Evolutionary conservation across 176 grass and related monocot species (phyloP).

Genomic region (Zizania latifolia): DNA sequence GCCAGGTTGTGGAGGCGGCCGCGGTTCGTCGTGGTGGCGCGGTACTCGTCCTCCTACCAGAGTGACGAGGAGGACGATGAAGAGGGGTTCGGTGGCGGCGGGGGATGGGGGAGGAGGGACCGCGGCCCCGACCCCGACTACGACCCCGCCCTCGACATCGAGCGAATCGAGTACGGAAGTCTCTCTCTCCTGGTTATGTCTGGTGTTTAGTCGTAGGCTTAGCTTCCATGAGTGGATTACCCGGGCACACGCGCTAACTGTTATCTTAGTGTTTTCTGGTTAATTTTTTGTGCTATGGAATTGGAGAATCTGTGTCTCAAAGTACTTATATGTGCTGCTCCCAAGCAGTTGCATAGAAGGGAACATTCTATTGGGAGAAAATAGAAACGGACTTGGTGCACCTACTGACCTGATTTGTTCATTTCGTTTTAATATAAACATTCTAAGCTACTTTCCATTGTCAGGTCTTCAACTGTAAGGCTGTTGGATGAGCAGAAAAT

Average conservation of each 20-base stretch:
- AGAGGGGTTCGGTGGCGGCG: slow-evolving; percentile 24
- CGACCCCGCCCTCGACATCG: slow-evolving; percentile 80
- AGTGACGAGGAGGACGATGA: slow-evolving; percentile 18
- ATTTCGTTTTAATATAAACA: not conserved
- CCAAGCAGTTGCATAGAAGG: not conserved
- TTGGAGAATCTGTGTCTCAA: not conserved
- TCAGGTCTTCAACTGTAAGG: slow-evolving; percentile 80
- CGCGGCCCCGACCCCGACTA: slow-evolving; percentile 44
- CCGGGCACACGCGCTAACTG: too few species aligned
- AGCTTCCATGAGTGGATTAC: too few species aligned
- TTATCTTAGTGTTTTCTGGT: too few species aligned
- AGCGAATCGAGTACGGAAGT: slow-evolving; percentile 50
- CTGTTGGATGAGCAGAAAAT: slow-evolving; percentile 77
- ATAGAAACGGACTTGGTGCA: not conserved
- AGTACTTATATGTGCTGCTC: not conserved
- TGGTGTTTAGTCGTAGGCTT: too few species aligned
- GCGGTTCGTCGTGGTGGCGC: slow-evolving; percentile 33
- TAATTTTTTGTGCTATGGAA: not conserved
- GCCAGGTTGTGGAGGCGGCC: not conserved
- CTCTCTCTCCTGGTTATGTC: not conserved
- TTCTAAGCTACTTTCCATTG: slow-evolving; percentile 9
- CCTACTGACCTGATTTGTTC: not conserved
- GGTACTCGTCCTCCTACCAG: slow-evolving; percentile 34
- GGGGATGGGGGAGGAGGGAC: slow-evolving; percentile 34
- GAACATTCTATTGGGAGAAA: not conserved